Base-by-base conservation (phyloP, 2,329 filamentous ascomycete species). In the Sordariomycetes sp. region DNA sequence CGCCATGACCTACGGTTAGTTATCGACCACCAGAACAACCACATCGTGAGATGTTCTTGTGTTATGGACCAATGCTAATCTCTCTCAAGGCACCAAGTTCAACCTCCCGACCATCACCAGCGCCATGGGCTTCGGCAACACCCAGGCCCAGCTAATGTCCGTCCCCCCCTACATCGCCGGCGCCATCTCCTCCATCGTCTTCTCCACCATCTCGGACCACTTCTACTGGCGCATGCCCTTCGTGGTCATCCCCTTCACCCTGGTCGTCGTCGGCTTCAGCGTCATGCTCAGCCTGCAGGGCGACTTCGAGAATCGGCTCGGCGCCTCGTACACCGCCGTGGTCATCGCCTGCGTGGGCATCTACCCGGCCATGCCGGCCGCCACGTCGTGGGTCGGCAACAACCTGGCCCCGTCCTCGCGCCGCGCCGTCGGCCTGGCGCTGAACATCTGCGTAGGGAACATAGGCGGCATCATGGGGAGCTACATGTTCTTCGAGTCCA, bases 361-460 rank as follows among this genome's bases (percentile, higher is more conserved):
- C 59, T 89, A 89, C 62, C 87, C 87, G 0, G 83, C 79, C 53
- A 82, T 89, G 58, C 69, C 86, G 3, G 89, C 89, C 65, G 88
- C 85, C 0, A 82, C 90, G 20, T 80, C 83, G 0, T 90, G 87
- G 87, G 74, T 79, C 0, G 79, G 79, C 55, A 90, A 90, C 67
- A 90, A 90, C 59, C 78, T 82, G 14, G 87, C 90, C 66, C 68
- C 68, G 0, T 67, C 66, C 0, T 59, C 67, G 66, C 90, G 90
- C 68, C 79, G 88, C 20, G 88, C 87, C 28, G 80, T 90, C 32
- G 83, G 85, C 0, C 68, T 90, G 0, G 88, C 87, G 0, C 81
- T 90, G 63, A 82, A 90, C n/a, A 88, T 90, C 51, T 87, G 82
- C 3, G 89, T 85, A 85, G 87, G 88, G 7, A 90, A 91, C 63